Percentiles rank a stretch among this genome's conserved stretches.
phyloP scores from a whole-genome alignment of 768 basidiomycete genomes.

The Suillus bovinus region DNA sequence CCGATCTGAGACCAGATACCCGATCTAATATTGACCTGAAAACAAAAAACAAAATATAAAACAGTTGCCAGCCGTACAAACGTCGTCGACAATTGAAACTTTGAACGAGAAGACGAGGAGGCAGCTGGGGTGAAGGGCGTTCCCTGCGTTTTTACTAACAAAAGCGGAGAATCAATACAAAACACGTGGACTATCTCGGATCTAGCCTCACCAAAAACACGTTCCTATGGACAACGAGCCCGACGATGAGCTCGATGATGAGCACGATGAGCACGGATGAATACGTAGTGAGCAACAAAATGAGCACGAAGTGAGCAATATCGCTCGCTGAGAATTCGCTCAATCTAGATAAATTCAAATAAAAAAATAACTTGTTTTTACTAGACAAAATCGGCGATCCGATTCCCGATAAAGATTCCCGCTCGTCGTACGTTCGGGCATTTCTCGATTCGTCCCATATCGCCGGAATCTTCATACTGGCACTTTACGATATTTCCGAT shows the following conservation, averaged over 20 bases:
- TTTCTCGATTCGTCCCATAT: neutral
- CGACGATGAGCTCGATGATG: neutral
- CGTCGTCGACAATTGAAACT: neutral
- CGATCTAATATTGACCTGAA: neutral
- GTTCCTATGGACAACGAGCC: neutral
- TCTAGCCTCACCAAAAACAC: constrained; percentile 4
- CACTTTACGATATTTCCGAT: neutral
- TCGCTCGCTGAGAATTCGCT: too few relatives aligned
- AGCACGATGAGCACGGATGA: neutral
- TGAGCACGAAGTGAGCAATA: too few relatives aligned
- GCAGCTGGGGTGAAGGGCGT: constrained; percentile 3
- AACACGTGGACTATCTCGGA: constrained; percentile 4
- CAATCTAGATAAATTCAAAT: neutral
- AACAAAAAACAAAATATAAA: neutral
- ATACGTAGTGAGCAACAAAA: too few relatives aligned
- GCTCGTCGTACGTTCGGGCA: neutral
- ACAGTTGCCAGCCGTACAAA: neutral
- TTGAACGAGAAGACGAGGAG: constrained; percentile 1
- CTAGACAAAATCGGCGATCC: neutral
- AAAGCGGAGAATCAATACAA: constrained; percentile 6
- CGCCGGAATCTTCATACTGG: neutral
- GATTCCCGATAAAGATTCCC: neutral
- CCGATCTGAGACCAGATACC: constrained; percentile 25
- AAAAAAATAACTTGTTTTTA: neutral
- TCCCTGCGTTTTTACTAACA: constrained; percentile 6